phyloP scores from a whole-genome alignment of 163 green algal species.

The Scenedesmus sp. region DNA sequence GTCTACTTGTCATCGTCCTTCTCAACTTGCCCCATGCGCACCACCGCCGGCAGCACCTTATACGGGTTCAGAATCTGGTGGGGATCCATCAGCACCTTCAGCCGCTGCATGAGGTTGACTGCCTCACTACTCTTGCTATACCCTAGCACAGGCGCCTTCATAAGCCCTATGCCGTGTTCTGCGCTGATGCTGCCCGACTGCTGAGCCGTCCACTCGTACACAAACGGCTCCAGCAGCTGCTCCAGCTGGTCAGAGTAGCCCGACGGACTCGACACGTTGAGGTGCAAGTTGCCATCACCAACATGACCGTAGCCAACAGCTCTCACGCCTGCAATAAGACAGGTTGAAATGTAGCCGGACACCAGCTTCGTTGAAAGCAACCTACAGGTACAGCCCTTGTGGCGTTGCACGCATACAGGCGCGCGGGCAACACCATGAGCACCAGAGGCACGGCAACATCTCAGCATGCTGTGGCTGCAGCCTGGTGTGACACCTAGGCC shows the following conservation, averaged over 20 bases:
- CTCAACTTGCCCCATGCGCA: not conserved
- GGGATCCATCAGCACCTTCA: conserved; percentile 94
- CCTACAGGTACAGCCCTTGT: too few relatives aligned
- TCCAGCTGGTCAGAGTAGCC: conserved; percentile 30
- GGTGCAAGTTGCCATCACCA: conserved; percentile 98
- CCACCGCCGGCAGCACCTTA: conserved; percentile 73
- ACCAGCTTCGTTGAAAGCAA: too few relatives aligned
- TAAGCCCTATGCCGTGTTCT: conserved; percentile 95
- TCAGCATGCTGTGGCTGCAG: not conserved
- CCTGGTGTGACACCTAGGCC: too few relatives aligned
- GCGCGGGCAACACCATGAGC: too few relatives aligned
- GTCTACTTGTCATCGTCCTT: not conserved
- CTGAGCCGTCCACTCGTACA: conserved; percentile 90
- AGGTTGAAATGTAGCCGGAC: too few relatives aligned
- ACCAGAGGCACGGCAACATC: too few relatives aligned
- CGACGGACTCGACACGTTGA: conserved; percentile 88
- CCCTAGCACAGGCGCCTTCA: conserved; percentile 88
- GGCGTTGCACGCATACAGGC: too few relatives aligned
- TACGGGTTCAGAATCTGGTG: conserved; percentile 96
- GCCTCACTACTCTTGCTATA: conserved; percentile 84
- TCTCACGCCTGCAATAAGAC: conserved; percentile 20
- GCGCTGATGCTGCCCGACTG: conserved; percentile 90
- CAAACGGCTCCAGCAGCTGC: conserved; percentile 91
- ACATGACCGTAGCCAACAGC: conserved; percentile 91
- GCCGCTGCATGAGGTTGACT: conserved; percentile 85